Base-by-base conservation (phyloP, 169 alveolate genomes). In the Plasmodium cynomolgi region DNA sequence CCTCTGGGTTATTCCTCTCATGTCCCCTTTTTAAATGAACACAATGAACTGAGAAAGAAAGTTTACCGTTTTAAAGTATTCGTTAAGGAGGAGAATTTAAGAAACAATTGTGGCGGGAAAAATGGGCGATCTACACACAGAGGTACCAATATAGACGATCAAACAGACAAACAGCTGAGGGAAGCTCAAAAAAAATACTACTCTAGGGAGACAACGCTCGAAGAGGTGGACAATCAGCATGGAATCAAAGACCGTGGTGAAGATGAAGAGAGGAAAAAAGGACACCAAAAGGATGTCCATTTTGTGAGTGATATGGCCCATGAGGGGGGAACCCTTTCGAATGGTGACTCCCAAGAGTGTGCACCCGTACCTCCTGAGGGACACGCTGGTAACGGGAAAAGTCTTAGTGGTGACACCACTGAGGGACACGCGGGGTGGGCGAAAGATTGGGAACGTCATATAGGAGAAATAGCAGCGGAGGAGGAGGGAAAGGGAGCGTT, bases 31-130 rank as follows among this genome's bases (percentile, higher is more conserved):
- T 29, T 33, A 31, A 47, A 33, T 82, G 80, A 82, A 33, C 20
- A 47, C 41, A 50, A 15, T 31, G 41, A 62, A 56, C 44, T 34
- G 26, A 73, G 54, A 41, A 84, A 84, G 75, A 72, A 72, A 23
- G 54, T 26, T 20, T 71, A 11, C 75, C 71, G 34, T 34, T 84
- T 84, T 37, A 72, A 23, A 9, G 9, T 73, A 84, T 84, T 84
- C 75, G 26, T 23, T 20, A 17, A 31, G 20, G 54, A 84, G 29
- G 54, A 44, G 37, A 84, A 84, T 71, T 39, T 47, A 72, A 20
- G 33, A 41, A 81, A 72, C 20, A 41, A 62, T 39, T 23, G 20
- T 56, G 26, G 41, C 26, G 15, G 11, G 7, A 47, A 84, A 37
- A 31, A 84, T 71, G 62, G 71, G 31, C 26, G 34, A 4, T 33